Percentiles rank a stretch among this genome's conserved stretches.
These are phyloP conservation scores for Gossypium gossypioides DNA, from an alignment of 441 rosid genomes.

Conservation along the genomic window DNA sequence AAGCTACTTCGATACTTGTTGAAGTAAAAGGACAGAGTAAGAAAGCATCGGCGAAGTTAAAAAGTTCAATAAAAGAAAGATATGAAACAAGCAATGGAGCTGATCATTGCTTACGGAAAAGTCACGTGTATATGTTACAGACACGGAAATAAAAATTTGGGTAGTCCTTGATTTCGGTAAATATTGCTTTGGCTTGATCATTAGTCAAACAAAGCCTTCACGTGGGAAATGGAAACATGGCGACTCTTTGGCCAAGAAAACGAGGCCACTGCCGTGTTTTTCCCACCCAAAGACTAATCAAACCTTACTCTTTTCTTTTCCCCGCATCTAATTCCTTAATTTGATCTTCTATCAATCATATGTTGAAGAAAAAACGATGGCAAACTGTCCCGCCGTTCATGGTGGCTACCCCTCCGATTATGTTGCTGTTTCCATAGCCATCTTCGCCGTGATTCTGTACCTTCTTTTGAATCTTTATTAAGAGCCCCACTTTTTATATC, in stretches of 20 bases:
- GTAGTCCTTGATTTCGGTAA: constrained; percentile 1
- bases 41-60: too few relatives aligned
- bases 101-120: neutral
- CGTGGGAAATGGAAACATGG: constrained; percentile 4
- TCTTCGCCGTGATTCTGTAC: constrained; percentile 47
- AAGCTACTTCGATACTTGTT: too few relatives aligned
- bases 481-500: neutral
- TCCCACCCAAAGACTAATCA: neutral
- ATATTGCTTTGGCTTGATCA: neutral
- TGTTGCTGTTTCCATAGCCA: constrained; percentile 50
- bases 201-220: neutral
- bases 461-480: constrained; percentile 6
- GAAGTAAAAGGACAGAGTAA: too few relatives aligned
- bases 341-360: neutral
- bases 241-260: neutral
- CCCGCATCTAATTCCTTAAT: neutral
- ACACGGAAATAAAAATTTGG: neutral
- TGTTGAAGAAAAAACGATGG: constrained; percentile 27
- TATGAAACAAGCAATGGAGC: too few relatives aligned
- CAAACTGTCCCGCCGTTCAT: constrained; percentile 33
- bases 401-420: constrained; percentile 87
- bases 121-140: neutral
- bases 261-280: neutral
- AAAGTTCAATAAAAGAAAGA: too few relatives aligned
- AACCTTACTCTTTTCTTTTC: neutral